Percentiles rank a stretch among this genome's conserved stretches.
Conservation (phyloP, 768 basidiomycete species). For the Phanerochaete sordida region DNA sequence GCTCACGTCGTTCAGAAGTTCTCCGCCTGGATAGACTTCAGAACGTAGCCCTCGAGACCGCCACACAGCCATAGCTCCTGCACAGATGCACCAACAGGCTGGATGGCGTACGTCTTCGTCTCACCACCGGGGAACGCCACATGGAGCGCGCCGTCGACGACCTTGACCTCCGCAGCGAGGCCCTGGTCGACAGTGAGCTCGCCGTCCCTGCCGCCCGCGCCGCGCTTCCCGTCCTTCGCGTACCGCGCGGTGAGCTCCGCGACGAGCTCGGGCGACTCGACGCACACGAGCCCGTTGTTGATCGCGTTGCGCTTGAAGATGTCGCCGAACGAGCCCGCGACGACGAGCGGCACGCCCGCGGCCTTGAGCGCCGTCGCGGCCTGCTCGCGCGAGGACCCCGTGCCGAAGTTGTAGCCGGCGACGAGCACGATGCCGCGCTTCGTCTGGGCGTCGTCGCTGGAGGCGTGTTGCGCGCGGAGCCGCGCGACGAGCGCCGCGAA, state of each 20-base stretch:
- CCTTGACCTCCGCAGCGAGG: constrained; percentile 54
- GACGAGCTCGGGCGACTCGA: constrained; percentile 90
- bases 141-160: constrained; percentile 44
- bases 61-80: constrained; percentile 98
- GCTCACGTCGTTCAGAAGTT: not conserved
- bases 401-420: constrained; percentile 97
- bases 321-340: constrained; percentile 98
- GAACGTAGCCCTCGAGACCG: constrained; percentile 88
- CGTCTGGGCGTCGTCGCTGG: constrained; percentile 14
- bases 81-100: constrained; percentile 87
- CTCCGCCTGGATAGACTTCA: constrained; percentile 58
- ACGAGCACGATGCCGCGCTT: constrained; percentile 77
- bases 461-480: constrained; percentile 31
- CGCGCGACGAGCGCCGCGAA: constrained; percentile 73
- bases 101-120: constrained; percentile 55
- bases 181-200: constrained; percentile 82
- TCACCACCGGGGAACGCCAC: constrained; percentile 35
- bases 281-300: constrained; percentile 95
- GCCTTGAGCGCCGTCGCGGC: constrained; percentile 96
- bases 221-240: constrained; percentile 70
- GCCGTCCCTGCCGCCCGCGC: constrained; percentile 75
- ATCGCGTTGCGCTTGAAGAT: constrained; percentile 99
- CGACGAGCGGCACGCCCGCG: constrained; percentile 87
- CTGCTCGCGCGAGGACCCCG: constrained; percentile 97
- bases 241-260: constrained; percentile 74